A percentile compares a stretch with the other conserved stretches of the same genome.
Evolutionary conservation across 768 basidiomycete genomes (phyloP).

Genomic region (Tricholoma matsutake): DNA sequence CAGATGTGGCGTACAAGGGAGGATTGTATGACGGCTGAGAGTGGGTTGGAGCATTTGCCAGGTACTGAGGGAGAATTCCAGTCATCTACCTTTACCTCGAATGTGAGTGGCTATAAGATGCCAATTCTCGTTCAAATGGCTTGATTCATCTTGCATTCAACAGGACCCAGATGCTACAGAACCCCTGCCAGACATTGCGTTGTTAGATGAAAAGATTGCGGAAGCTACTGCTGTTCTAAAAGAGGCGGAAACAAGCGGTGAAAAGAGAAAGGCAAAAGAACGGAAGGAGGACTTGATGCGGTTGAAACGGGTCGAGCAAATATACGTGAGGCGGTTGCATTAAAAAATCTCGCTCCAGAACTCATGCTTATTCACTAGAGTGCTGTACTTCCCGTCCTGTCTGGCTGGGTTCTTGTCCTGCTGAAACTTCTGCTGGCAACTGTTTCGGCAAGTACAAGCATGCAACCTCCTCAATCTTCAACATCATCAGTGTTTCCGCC

Average conservation of each 20-base stretch:
- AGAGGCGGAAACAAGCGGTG: constrained; percentile 45
- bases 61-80: constrained; percentile 59
- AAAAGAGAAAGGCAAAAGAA: constrained; percentile 63
- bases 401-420: constrained; percentile 89
- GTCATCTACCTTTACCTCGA: constrained; percentile 44
- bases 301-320: constrained; percentile 84
- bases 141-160: constrained; percentile 1
- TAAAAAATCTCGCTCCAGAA: neutral
- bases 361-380: constrained; percentile 46
- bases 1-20: constrained; percentile 97
- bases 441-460: constrained; percentile 74
- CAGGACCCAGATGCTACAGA: constrained; percentile 63
- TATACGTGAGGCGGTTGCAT: constrained; percentile 68
- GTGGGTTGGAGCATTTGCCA: constrained; percentile 81
- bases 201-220: constrained; percentile 71
- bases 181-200: constrained; percentile 66
- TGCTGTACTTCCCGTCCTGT: constrained; percentile 76
- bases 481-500: constrained; percentile 72
- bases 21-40: constrained; percentile 92
- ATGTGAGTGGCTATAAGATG: constrained; percentile 27
- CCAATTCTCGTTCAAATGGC: neutral
- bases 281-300: constrained; percentile 80
- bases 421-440: constrained; percentile 91
- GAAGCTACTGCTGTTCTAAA: constrained; percentile 54
- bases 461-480: constrained; percentile 62